A percentile compares a stretch with the other conserved stretches of the same genome.
phyloP scores from a whole-genome alignment of 2,329 filamentous ascomycete species.

The Cryphonectria japonica region DNA sequence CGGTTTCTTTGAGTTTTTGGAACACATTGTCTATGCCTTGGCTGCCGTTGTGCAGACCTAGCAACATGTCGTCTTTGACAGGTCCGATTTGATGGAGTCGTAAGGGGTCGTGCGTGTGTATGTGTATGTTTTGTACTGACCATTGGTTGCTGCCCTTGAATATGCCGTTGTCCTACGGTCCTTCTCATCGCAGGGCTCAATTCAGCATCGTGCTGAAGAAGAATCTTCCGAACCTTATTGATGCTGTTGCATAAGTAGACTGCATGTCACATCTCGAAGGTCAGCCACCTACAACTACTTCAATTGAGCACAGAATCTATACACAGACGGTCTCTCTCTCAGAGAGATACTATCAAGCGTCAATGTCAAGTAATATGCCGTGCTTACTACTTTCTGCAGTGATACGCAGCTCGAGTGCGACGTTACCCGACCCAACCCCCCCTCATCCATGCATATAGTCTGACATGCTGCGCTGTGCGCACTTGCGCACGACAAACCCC shows the following conservation, averaged over 20 bases:
- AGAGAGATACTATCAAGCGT: not conserved
- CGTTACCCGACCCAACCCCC: too few relatives aligned
- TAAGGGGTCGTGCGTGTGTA: not conserved
- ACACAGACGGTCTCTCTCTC: not conserved
- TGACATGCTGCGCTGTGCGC: slow-evolving; percentile 13
- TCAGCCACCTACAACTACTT: not conserved
- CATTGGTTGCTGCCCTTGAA: not conserved
- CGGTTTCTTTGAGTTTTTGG: not conserved
- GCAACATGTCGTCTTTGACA: not conserved
- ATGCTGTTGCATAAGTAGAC: too few relatives aligned
- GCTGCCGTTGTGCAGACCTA: not conserved
- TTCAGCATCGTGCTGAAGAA: not conserved
- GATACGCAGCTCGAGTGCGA: not conserved
- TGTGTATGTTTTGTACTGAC: not conserved
- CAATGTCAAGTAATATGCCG: not conserved
- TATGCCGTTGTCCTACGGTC: not conserved
- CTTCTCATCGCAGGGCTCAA: not conserved
- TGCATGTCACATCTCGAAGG: not conserved
- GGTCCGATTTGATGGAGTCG: not conserved
- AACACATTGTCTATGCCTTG: not conserved
- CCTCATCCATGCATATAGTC: not conserved
- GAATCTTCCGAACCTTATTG: not conserved
- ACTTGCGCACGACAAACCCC: not conserved
- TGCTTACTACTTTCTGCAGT: not conserved
- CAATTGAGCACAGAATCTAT: not conserved